Evolutionary conservation across 2,329 filamentous ascomycete genomes (phyloP).

Genomic region (Neonectria magnoliae): DNA sequence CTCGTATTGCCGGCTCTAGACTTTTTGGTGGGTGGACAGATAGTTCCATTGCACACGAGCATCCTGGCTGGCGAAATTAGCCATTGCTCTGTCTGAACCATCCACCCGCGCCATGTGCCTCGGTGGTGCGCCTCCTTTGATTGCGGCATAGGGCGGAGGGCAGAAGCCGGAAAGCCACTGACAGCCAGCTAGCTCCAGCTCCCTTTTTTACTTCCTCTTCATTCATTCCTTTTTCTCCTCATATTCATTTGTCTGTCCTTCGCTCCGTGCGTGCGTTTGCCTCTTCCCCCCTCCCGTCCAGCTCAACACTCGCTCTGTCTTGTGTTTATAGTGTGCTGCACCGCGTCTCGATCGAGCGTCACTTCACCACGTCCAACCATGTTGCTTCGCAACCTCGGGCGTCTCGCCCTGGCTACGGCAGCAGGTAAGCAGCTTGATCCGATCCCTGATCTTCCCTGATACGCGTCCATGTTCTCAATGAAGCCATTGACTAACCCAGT

Average conservation of each 20-base stretch:
- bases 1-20: not conserved
- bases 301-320: constrained; percentile 22
- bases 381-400: constrained; percentile 45
- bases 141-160: constrained; percentile 8
- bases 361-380: constrained; percentile 36
- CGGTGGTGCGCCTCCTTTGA: constrained; percentile 39
- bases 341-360: constrained; percentile 12
- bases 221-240: not conserved
- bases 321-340: constrained; percentile 1
- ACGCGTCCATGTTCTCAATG: not conserved
- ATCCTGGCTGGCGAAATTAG: constrained; percentile 17
- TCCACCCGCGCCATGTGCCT: constrained; percentile 11
- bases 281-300: constrained; percentile 1
- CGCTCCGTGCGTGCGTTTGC: not conserved
- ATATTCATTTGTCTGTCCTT: not conserved
- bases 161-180: not conserved
- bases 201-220: constrained; percentile 16
- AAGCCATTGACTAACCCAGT: constrained; percentile 6
- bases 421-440: constrained; percentile 36
- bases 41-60: not conserved
- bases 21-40: not conserved
- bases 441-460: too few relatives aligned
- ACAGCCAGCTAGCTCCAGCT: not conserved
- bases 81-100: constrained; percentile 13
- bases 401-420: constrained; percentile 40